Evolutionary conservation across 2,329 filamentous ascomycete genomes (phyloP).

Genomic region (Diaporthe ampelina): DNA sequence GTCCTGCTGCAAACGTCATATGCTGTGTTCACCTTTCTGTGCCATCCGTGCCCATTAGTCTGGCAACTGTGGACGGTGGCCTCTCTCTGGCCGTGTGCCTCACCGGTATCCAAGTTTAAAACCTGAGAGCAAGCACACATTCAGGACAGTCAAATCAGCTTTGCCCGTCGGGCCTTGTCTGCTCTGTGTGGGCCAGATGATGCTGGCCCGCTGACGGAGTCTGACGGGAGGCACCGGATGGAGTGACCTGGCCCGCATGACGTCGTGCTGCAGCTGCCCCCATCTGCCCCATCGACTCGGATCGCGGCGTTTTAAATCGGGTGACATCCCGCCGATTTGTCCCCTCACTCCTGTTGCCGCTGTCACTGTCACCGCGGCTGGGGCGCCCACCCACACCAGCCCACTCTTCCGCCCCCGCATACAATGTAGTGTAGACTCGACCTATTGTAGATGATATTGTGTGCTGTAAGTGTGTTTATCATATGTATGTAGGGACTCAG

Average conservation of each 20-base stretch:
- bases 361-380: conserved; percentile 21
- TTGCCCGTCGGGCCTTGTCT: not conserved
- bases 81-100: conserved; percentile 14
- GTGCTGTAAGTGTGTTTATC: too few species aligned
- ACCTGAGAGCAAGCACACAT: not conserved
- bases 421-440: not conserved
- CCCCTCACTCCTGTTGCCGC: conserved; percentile 3
- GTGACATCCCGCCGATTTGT: conserved; percentile 29
- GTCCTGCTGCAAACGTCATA: conserved; percentile 42
- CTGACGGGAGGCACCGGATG: conserved; percentile 26
- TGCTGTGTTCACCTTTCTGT: conserved; percentile 14
- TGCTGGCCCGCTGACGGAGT: conserved; percentile 29
- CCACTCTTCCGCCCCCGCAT: conserved; percentile 12
- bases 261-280: conserved; percentile 39
- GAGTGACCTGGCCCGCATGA: conserved; percentile 39
- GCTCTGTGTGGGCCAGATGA: conserved; percentile 15
- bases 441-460: too few species aligned
- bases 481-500: too few species aligned
- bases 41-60: not conserved
- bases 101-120: conserved; percentile 9
- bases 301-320: conserved; percentile 23
- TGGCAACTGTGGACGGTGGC: not conserved
- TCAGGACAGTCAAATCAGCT: conserved; percentile 1
- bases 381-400: conserved; percentile 2
- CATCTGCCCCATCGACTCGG: conserved; percentile 27